phyloP scores from a whole-genome alignment of 2,329 filamentous ascomycete species.

The Tricladium varicosporioides region DNA sequence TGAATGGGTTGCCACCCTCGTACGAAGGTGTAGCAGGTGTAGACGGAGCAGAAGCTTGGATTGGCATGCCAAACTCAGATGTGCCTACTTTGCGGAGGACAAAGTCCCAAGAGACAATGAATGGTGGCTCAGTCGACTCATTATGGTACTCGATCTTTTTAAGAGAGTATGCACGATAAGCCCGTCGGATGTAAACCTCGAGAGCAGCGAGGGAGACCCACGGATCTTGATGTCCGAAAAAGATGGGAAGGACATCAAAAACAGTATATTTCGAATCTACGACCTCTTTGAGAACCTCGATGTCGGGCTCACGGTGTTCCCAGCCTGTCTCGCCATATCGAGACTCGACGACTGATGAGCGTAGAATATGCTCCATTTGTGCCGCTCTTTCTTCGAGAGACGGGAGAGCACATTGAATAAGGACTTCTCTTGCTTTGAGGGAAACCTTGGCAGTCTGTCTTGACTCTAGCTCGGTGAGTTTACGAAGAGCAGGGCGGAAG shows the following conservation, averaged over 20 bases:
- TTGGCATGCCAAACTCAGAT: constrained; percentile 80
- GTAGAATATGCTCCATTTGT: constrained; percentile 98
- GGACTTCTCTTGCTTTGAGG: constrained; percentile 92
- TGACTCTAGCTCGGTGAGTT: constrained; percentile 87
- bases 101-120: constrained; percentile 92
- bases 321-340: constrained; percentile 95
- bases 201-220: constrained; percentile 93
- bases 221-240: constrained; percentile 91
- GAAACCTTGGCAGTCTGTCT: constrained; percentile 87
- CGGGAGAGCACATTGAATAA: constrained; percentile 95
- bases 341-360: constrained; percentile 94
- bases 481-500: constrained; percentile 77
- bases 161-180: constrained; percentile 92
- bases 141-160: constrained; percentile 87
- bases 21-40: constrained; percentile 72
- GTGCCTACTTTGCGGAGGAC: constrained; percentile 89
- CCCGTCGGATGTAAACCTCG: constrained; percentile 93
- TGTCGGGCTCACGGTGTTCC: constrained; percentile 90
- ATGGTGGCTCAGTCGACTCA: constrained; percentile 67
- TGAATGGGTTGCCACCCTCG: constrained; percentile 62
- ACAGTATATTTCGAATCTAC: constrained; percentile 99
- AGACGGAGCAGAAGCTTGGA: constrained; percentile 78
- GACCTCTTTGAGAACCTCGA: constrained; percentile 93
- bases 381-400: constrained; percentile 91
- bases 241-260: constrained; percentile 90